phyloP scores from a whole-genome alignment of 2,329 filamentous ascomycete species.

The Paraphoma sp. region DNA sequence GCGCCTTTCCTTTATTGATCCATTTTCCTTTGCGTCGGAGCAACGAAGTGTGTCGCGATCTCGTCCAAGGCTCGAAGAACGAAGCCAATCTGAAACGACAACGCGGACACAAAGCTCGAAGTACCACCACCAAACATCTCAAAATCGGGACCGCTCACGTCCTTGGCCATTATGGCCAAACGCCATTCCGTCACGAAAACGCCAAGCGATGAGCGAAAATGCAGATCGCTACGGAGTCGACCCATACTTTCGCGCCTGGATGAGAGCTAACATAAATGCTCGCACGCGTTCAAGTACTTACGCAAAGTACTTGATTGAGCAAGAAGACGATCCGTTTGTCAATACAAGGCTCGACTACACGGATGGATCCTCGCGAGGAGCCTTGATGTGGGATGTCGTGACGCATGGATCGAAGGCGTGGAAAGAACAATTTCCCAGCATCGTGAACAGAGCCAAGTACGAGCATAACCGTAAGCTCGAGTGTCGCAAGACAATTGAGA shows the following conservation, averaged over 20 bases:
- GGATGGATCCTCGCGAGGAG: conserved; percentile 6
- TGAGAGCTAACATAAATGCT: conserved; percentile 31
- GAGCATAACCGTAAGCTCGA: conserved; percentile 35
- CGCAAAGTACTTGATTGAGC: conserved; percentile 33
- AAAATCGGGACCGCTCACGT: conserved; percentile 20
- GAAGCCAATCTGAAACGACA: conserved; percentile 9
- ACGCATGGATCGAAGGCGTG: conserved; percentile 7
- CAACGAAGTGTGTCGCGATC: conserved; percentile 8
- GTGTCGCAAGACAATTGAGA: conserved; percentile 29
- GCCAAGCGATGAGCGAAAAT: conserved; percentile 20
- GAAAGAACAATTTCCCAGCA: conserved; percentile 16
- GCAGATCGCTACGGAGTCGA: conserved; percentile 30
- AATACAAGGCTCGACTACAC: conserved; percentile 28
- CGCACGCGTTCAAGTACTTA: conserved; percentile 27
- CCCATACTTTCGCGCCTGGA: conserved; percentile 33
- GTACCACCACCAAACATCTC: conserved; percentile 18
- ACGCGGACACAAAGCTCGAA: background rate
- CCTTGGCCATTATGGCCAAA: conserved; percentile 34
- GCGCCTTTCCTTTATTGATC: conserved; percentile 24
- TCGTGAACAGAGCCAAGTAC: conserved; percentile 25
- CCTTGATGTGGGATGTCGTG: conserved; percentile 9
- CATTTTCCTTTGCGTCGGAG: conserved; percentile 9
- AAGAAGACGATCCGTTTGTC: conserved; percentile 28
- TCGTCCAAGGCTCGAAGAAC: conserved; percentile 8
- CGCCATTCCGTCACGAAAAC: conserved; percentile 29